Base-by-base conservation (phyloP, 169 alveolate species). In the Eimeria falciformis region DNA sequence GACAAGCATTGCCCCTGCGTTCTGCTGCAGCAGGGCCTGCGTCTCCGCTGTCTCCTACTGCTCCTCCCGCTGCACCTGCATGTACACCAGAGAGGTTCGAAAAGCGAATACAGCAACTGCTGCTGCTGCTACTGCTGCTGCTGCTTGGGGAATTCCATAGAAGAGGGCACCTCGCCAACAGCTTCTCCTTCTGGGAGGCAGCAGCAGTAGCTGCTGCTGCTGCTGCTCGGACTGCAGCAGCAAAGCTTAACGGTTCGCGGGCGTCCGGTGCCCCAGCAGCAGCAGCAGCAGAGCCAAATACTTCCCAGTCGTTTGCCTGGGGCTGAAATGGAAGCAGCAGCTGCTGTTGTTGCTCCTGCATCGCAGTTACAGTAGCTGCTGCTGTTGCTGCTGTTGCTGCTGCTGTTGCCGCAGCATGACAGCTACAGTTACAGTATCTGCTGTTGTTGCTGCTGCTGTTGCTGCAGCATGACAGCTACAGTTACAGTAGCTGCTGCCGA, bases 161-260 rank as follows among this genome's bases (percentile, higher is more conserved):
- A n/a, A 62, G 25, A n/a, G 25, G 25, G 11, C 37, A 9, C 29
- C 25, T 62, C 73, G 29, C 11, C 37, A 18, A 29, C 46, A 18
- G 46, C 25, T 12, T 62, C 25, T 62, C 37, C 29, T 62, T n/a
- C 33, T 62, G 73, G 33, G 73, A 62, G n/a, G 29, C n/a, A 62
- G 73, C 73, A n/a, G 73, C 73, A 62, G 73, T 29, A 18, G 73
- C 73, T 3, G 73, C 73, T n/a, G 73, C 73, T n/a, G 73, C 29
- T 14, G 73, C 73, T 62, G 73, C 73, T 62, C 73, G 73, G 11
- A 62, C 73, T 7, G 73, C 73, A 18, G 73, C 73, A 62, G 73
- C 73, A n/a, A 62, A 62, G 25, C 73, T 62, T n/a, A 62, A n/a
- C 62, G 62, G 62, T 14, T 50, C 62, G 14, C n/a, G n/a, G 7